A percentile compares a stretch with the other conserved stretches of the same genome.
Evolutionary conservation across 208 protist species (phyloP).

Genomic region (Acanthamoeba comandoni): DNA sequence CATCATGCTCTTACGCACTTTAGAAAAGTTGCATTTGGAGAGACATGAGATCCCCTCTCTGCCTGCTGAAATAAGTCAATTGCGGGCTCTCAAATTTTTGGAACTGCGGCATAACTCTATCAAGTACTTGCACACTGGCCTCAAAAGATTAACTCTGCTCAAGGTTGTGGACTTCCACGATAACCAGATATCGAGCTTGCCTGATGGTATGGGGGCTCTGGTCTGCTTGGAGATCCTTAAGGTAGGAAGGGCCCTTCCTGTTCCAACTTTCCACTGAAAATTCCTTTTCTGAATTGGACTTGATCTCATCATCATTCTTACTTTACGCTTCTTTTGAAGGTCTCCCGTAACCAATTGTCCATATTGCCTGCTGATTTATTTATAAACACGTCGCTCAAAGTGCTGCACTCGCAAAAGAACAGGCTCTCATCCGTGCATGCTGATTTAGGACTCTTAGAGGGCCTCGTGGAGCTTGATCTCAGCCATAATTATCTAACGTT

Average conservation of each 20-base stretch:
- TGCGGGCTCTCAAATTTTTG: not conserved
- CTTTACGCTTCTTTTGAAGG: not conserved
- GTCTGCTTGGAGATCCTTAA: no score
- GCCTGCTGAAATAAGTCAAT: not conserved
- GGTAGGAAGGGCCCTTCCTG: no score
- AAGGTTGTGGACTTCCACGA: not conserved
- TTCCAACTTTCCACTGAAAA: no score
- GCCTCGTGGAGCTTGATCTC: not conserved
- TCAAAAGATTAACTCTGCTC: not conserved
- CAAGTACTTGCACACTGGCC: not conserved
- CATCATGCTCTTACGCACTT: not conserved
- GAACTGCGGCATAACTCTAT: not conserved
- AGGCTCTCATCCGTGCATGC: not conserved
- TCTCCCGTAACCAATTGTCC: not conserved
- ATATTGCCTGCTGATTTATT: not conserved
- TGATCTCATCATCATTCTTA: no score
- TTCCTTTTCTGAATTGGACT: no score
- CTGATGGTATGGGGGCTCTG: not conserved
- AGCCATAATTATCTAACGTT: slow-evolving; percentile 11
- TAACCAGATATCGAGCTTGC: not conserved
- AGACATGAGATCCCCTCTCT: not conserved
- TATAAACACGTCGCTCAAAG: not conserved
- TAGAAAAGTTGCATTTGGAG: not conserved
- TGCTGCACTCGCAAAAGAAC: not conserved
- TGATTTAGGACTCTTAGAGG: not conserved